phyloP scores from a whole-genome alignment of 345 rosid genomes.

The Eutrema yunnanense region DNA sequence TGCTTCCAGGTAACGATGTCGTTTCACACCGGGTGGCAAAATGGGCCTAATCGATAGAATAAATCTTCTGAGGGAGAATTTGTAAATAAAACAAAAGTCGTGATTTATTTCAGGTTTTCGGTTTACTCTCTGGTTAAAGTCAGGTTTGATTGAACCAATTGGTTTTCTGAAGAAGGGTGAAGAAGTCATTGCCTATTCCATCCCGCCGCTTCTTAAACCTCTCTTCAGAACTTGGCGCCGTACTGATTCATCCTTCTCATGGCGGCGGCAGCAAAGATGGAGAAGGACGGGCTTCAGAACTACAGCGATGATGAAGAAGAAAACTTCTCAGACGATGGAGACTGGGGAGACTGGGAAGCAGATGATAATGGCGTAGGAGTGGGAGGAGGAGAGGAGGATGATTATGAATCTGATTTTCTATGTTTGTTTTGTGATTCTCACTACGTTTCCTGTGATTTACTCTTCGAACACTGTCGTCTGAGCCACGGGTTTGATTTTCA shows the following conservation, averaged over 20 bases:
- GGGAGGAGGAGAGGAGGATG: conserved; percentile 24
- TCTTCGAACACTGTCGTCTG: conserved; percentile 58
- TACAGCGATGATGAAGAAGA: conserved; percentile 31
- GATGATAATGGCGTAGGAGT: conserved; percentile 31
- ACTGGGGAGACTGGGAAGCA: conserved; percentile 65
- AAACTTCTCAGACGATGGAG: conserved; percentile 30
- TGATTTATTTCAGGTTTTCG: neutral
- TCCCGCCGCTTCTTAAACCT: conserved; percentile 28
- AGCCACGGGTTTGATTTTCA: conserved; percentile 59
- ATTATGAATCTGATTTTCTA: conserved; percentile 32
- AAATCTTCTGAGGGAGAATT: neutral
- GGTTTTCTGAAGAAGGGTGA: neutral
- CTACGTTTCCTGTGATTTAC: conserved; percentile 39
- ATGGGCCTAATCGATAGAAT: neutral
- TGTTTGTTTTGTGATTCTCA: conserved; percentile 69
- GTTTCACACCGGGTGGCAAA: neutral
- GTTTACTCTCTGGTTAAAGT: neutral
- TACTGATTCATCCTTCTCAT: neutral
- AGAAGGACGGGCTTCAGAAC: conserved; percentile 5
- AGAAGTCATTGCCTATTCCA: neutral
- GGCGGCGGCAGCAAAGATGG: conserved; percentile 13
- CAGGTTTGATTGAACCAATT: conserved; percentile 2
- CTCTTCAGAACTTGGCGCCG: conserved; percentile 18
- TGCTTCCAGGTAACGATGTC: conserved; percentile 4
- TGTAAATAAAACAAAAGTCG: neutral